These are phyloP conservation scores for Linnemannia schmuckeri DNA, from an alignment of 192 early-diverging fungal species.

Conservation along the genomic window DNA sequence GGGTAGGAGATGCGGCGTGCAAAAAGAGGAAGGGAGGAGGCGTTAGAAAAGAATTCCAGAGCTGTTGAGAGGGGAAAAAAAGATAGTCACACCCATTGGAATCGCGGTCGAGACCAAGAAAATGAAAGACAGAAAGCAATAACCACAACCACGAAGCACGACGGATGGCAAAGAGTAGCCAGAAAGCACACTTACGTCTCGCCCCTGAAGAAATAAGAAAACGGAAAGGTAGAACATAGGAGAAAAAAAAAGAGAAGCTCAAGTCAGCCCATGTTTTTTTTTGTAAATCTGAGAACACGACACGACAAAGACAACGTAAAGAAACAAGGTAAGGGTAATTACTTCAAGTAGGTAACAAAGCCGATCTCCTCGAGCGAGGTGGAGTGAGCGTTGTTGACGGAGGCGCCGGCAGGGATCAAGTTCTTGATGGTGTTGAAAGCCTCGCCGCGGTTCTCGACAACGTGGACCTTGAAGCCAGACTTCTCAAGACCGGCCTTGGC, in stretches of 20 bases:
- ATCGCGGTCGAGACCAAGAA: background rate
- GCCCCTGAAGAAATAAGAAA: conserved; percentile 34
- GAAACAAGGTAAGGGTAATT: no score
- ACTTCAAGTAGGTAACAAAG: conserved; percentile 46
- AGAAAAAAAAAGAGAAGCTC: no score
- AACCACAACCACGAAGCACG: no score
- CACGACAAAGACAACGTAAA: no score
- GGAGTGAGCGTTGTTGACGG: conserved; percentile 56
- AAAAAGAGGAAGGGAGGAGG: background rate
- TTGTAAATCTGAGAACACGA: no score
- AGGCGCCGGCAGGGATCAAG: conserved; percentile 49
- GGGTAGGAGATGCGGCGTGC: background rate
- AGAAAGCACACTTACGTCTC: conserved; percentile 37
- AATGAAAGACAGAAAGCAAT: background rate
- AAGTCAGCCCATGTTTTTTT: no score
- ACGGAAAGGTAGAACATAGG: no score
- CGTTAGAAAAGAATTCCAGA: background rate
- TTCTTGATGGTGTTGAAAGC: conserved; percentile 54
- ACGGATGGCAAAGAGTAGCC: background rate
- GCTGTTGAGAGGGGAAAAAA: background rate
- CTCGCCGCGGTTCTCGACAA: conserved; percentile 32
- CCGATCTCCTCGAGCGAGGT: conserved; percentile 61
- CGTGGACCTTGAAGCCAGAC: conserved; percentile 45
- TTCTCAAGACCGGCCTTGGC: conserved; percentile 53
- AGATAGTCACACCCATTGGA: background rate